Evolutionary conservation across 371 early-diverging fungal species (phyloP).

Genomic region (Rhizomucor pusillus): DNA sequence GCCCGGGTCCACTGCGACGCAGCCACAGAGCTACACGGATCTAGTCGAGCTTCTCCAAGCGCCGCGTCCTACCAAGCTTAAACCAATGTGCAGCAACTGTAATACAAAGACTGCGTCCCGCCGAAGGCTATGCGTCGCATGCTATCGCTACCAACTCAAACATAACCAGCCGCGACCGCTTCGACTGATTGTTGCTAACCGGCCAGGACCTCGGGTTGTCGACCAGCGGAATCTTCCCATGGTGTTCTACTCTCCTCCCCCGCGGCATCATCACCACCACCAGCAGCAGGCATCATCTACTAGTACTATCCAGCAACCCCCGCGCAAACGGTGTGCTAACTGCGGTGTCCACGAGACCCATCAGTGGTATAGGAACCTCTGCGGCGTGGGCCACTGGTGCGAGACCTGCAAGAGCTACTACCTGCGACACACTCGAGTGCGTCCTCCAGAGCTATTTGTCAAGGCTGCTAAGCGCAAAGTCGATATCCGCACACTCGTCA

Average conservation of each 20-base stretch:
- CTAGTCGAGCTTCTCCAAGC: constrained; percentile 29
- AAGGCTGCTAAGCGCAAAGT: constrained; percentile 49
- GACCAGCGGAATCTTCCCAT: neutral
- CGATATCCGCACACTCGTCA: constrained; percentile 35
- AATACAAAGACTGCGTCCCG: constrained; percentile 41
- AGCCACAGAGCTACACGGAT: constrained; percentile 26
- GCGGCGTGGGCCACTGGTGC: constrained; percentile 49
- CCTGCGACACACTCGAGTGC: constrained; percentile 34
- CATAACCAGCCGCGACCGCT: constrained; percentile 36
- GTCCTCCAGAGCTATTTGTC: constrained; percentile 42
- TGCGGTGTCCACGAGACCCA: constrained; percentile 44
- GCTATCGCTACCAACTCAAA: constrained; percentile 42
- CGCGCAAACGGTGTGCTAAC: constrained; percentile 35
- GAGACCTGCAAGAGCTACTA: constrained; percentile 51
- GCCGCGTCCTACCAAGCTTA: constrained; percentile 34
- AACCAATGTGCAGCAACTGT: constrained; percentile 45
- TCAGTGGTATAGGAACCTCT: constrained; percentile 49
- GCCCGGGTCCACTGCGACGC: constrained; percentile 14
- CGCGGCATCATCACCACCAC: neutral
- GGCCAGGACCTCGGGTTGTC: constrained; percentile 22
- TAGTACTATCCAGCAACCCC: neutral
- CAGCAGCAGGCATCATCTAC: neutral
- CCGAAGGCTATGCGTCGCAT: constrained; percentile 41
- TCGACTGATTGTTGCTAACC: constrained; percentile 38
- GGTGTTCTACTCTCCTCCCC: neutral